Base-by-base conservation (phyloP, 2,329 filamentous ascomycete genomes). In the Ophiostoma triangulosporum region DNA sequence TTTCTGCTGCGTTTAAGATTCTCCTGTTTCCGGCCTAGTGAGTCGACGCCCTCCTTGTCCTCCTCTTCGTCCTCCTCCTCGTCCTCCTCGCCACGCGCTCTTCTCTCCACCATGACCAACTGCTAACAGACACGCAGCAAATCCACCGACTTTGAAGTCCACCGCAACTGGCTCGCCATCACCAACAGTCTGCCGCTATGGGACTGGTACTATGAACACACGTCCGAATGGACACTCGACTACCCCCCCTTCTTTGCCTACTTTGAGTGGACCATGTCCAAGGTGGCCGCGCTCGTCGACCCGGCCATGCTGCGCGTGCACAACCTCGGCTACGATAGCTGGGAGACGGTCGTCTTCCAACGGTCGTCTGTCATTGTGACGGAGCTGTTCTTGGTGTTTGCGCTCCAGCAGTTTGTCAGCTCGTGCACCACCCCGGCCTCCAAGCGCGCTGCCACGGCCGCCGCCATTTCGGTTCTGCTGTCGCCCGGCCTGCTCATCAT, bases 151-250 rank as follows among this genome's bases (percentile, higher is more conserved):
- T 98, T 98, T 64, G 93, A 98, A 69, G 93, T 98, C 53, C 93
- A 98, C 70, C 84, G 93, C 60, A 98, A 98, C 73, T 98, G 93
- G 93, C 81, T 98, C 38, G 93, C 93, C 58, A 88, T 97, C 61
- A 97, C 93, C 4, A 77, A 95, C 69, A 95, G 86, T 57, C 76
- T 97, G 20, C 87, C 91, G 3, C 70, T 90, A 50, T 81, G 86
- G 67, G 76, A 94, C 61, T 98, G 93, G 93, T 98, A 98, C 70
- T 90, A 84, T 65, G 93, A 98, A 75, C 85, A 90, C 71, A 95
- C 90, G 2, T 98, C 93, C 56, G 88, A 97, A 88, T 98, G 93
- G 93, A 98, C 93, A 0, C 83, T 98, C 64, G 93, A 98, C 71
- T 98, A 98, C 66, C 93, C 93, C 31, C 93, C 93, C 7, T 96